Conservation (phyloP, 2,329 filamentous ascomycete species). For the Monosporascus sp. region DNA sequence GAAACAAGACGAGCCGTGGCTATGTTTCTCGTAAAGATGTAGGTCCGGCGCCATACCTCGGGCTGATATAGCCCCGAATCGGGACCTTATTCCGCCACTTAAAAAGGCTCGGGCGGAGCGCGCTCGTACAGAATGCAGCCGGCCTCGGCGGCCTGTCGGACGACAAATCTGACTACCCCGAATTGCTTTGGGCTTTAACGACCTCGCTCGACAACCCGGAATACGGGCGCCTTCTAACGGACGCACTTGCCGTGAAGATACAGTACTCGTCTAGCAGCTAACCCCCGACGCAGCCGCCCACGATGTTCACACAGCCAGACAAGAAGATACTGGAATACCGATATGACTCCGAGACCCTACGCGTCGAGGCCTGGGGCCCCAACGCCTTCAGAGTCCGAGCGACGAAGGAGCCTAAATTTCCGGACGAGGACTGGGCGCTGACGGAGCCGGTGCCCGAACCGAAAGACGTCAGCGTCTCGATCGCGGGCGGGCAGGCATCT, state of each 20-base stretch:
- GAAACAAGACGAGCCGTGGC: too few species aligned
- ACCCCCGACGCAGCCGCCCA: background rate
- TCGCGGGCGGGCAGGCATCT: constrained; percentile 26
- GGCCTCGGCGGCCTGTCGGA: background rate
- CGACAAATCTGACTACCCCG: background rate
- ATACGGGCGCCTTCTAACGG: background rate
- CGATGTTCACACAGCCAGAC: constrained; percentile 8
- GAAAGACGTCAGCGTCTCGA: constrained; percentile 11
- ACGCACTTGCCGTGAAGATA: background rate
- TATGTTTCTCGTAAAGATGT: too few species aligned
- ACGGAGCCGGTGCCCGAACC: constrained; percentile 16
- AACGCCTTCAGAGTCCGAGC: constrained; percentile 43
- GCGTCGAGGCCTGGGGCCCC: constrained; percentile 43
- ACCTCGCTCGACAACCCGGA: background rate
- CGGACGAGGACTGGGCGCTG: constrained; percentile 36
- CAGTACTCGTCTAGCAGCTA: background rate
- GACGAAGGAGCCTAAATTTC: constrained; percentile 33
- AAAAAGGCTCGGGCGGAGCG: background rate
- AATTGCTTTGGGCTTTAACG: background rate
- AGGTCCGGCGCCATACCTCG: too few species aligned
- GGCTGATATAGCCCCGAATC: too few species aligned
- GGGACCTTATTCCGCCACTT: background rate
- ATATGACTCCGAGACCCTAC: constrained; percentile 40
- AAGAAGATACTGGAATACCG: constrained; percentile 10
- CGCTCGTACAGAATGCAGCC: background rate